Evolutionary conservation across 2,329 filamentous ascomycete species (phyloP), one percentile per base, ranked within the genome.

Genomic region (Nothopassalora personata): DNA sequence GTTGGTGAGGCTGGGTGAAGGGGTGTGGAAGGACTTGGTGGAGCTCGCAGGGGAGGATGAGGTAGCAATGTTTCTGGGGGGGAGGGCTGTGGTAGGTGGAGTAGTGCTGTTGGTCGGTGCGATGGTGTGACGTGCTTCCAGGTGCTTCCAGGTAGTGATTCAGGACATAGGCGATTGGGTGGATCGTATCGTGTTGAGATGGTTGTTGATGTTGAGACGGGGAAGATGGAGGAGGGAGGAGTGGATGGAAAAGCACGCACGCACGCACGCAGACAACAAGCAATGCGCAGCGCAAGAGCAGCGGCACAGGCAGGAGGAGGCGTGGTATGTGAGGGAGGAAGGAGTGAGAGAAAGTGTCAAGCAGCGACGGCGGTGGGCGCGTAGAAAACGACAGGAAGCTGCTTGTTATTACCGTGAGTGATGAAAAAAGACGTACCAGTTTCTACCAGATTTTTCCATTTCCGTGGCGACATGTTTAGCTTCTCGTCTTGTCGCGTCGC

Each of bases 11-110:
- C 49, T 55, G 39, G 54, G 50, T 15, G 56, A 46, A n/a, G 56
- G 43, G 43, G 56, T 58, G 45, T 54, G 56, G 45, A 49, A 58
- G 51, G 56, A 58, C n/a, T 49, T 31, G 43, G 51, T 18, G 51
- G 28, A 46, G 56, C 27, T 46, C 45, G 50, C 27, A 19, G 27
- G 53, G 34, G 46, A 13, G n/a, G 53, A 55, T 55, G 50, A 19
- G 27, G 51, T 31, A 54, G 56, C 56, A 54, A 58, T 58, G 11
- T 31, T 50, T 7, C 33, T 30, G 51, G 36, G 23, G 23, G 23
- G 2, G 23, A 3, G n/a, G 54, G 15, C 10, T 3, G 3, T 11
- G 7, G 33, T 11, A 45, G 47, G 47, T 7, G 19, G 18, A 51
- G 23, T 34, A 51, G 23, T 34, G 27, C 13, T 28, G 27, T 31